Evolutionary conservation across 176 grass and related monocot species (phyloP).

Genomic region (Carex parvula): DNA sequence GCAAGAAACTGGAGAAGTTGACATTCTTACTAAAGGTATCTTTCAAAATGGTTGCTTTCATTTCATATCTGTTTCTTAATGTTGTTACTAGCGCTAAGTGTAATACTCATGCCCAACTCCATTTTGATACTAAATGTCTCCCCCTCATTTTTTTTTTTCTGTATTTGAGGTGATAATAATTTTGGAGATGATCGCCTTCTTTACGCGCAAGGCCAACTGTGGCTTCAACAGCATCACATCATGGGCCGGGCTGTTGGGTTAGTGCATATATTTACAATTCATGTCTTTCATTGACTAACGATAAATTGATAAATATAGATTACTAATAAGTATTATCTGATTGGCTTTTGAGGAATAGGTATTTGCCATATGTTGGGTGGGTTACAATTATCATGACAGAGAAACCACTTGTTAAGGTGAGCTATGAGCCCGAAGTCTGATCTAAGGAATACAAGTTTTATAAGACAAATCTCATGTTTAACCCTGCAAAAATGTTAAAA

Average conservation of each 20-base stretch:
- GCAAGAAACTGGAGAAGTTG: slow-evolving; percentile 63
- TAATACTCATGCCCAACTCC: background rate
- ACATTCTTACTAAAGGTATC: slow-evolving; percentile 85
- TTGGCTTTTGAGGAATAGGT: slow-evolving; percentile 36
- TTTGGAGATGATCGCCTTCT: slow-evolving; percentile 70
- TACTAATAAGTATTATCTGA: background rate
- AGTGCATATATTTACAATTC: slow-evolving; percentile 2
- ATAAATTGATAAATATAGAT: background rate
- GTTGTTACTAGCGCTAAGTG: background rate
- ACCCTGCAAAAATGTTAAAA: background rate
- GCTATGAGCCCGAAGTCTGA: background rate
- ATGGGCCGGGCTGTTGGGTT: slow-evolving; percentile 82
- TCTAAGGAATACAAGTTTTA: background rate
- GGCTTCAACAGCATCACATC: slow-evolving; percentile 81
- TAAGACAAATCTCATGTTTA: background rate
- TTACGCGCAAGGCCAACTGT: slow-evolving; percentile 81
- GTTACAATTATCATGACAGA: slow-evolving; percentile 84
- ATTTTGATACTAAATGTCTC: background rate
- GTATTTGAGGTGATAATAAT: slow-evolving; percentile 67
- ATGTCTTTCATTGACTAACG: background rate
- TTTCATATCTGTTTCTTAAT: background rate
- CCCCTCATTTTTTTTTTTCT: background rate
- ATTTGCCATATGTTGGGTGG: slow-evolving; percentile 74
- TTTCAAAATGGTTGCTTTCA: background rate
- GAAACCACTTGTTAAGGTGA: slow-evolving; percentile 79